Base-by-base conservation (phyloP, 768 basidiomycete species). In the Clathrus columnatus region DNA sequence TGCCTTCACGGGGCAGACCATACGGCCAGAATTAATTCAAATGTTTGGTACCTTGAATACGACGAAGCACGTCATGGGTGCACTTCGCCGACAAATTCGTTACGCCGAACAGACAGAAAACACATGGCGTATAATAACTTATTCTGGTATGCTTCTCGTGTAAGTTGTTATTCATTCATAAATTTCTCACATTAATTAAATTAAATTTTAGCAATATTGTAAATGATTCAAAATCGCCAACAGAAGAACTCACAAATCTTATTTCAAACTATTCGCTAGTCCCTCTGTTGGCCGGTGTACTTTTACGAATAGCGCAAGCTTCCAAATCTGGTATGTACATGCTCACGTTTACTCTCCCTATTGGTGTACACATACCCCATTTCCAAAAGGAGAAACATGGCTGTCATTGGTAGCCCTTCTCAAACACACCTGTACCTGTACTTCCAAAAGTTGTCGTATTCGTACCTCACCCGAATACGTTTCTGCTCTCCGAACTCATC, bases 371-470 rank as follows among this genome's bases (percentile, higher is more conserved):
- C 17, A 41, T n/a, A 54, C 7, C 23, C 5, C 20, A 36, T 47
- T 24, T 32, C 24, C 18, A 47, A 26, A 26, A 55, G 54, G 45
- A 18, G 45, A 44, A 47, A 32, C 54, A 44, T 55, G 54, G 54
- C 48, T 42, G 28, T 55, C 54, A 14, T 20, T 55, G 16, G 16
- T 55, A 24, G 29, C 54, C 23, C 23, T 55, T 24, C 54, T 55
- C 54, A 55, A 47, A 23, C 54, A 55, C 44, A 55, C 54, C 4
- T 55, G 54, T 42, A 55, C 54, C 5, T 55, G 54, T 44, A 55
- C 45, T 6, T 55, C 54, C 4, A 24, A 24, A 20, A 48, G 27
- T 29, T 55, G 54, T 21, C 54, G 54, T 26, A 47, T 55, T 21
- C 54, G 54, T 45, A 55, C 54, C 8, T 55, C 54, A 17, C 54